phyloP scores from a whole-genome alignment of 352 stramenopile genomes.

The Globisporangium lucens region DNA sequence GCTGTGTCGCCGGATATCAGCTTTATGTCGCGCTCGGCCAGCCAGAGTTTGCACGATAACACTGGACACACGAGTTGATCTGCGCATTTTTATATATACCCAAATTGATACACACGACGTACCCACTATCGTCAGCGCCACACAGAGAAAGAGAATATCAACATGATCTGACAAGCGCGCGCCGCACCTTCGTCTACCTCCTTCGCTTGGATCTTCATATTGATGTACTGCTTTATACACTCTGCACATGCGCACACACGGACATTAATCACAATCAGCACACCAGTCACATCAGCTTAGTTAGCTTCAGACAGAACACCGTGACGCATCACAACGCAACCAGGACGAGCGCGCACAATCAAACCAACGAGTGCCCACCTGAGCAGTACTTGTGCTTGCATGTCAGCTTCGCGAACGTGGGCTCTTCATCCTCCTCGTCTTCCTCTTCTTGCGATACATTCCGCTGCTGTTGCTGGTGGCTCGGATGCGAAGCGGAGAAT shows the following conservation, averaged over 20 bases:
- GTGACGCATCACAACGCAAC: not conserved
- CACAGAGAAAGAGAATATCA: not conserved
- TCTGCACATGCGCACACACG: conserved; percentile 17
- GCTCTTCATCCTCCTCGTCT: conserved; percentile 15
- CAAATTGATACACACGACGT: not conserved
- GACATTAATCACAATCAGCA: not conserved
- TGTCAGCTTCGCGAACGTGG: conserved; percentile 38
- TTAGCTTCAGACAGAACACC: not conserved
- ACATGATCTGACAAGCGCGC: not conserved
- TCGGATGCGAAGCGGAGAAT: not conserved
- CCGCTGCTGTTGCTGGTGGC: not conserved
- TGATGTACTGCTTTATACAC: conserved; percentile 49
- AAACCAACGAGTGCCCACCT: conserved; percentile 18
- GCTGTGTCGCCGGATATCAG: conserved; percentile 23
- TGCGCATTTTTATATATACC: conserved; percentile 11
- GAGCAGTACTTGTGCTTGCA: conserved; percentile 63
- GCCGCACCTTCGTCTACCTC: conserved; percentile 61
- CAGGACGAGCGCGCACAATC: not conserved
- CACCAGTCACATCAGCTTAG: not conserved
- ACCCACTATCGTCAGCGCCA: not conserved
- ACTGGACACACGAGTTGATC: conserved; percentile 69
- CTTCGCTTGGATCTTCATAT: conserved; percentile 53
- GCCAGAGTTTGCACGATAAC: conserved; percentile 38
- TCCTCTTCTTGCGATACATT: not conserved
- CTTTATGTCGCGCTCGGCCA: conserved; percentile 37